These are phyloP conservation scores for Phlegmacium glaucopus DNA, from an alignment of 768 basidiomycete species.

Conservation along the genomic window DNA sequence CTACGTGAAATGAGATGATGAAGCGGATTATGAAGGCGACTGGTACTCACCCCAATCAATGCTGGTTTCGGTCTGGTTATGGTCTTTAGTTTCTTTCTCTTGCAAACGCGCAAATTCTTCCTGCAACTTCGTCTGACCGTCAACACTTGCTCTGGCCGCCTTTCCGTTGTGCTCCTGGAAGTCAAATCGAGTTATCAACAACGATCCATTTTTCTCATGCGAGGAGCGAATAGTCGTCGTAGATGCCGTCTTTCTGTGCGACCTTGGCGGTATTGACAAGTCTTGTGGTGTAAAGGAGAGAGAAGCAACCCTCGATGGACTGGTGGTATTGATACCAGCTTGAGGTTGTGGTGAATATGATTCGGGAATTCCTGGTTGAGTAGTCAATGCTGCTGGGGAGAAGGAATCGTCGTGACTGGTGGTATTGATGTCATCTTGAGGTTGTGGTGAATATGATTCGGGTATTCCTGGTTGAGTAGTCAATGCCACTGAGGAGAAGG, in stretches of 20 bases:
- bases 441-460: background rate
- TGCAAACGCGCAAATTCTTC: slow-evolving; percentile 74
- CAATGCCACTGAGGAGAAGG: slow-evolving; percentile 35
- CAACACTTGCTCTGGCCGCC: slow-evolving; percentile 46
- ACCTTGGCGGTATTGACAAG: slow-evolving; percentile 18
- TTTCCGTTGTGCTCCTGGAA: slow-evolving; percentile 41
- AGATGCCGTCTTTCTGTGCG: slow-evolving; percentile 65
- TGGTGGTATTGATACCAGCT: background rate
- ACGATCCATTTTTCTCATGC: slow-evolving; percentile 40
- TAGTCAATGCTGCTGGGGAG: slow-evolving; percentile 35
- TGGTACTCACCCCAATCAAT: slow-evolving; percentile 75
- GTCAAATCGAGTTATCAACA: slow-evolving; percentile 53
- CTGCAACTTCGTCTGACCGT: slow-evolving; percentile 69
- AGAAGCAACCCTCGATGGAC: slow-evolving; percentile 11
- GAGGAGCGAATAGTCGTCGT: slow-evolving; percentile 53
- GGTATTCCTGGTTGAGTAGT: slow-evolving; percentile 19
- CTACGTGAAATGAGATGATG: slow-evolving; percentile 33
- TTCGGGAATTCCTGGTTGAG: slow-evolving; percentile 9
- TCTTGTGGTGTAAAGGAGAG: slow-evolving; percentile 3
- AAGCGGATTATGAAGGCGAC: background rate
- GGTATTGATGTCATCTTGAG: background rate
- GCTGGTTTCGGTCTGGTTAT: slow-evolving; percentile 34
- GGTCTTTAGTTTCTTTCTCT: slow-evolving; percentile 42
- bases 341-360: background rate
- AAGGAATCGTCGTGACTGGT: slow-evolving; percentile 33